Percentiles rank a stretch among this genome's conserved stretches.
Evolutionary conservation across 352 stramenopile genomes (phyloP).

Genomic region (Phytophthora idaei): DNA sequence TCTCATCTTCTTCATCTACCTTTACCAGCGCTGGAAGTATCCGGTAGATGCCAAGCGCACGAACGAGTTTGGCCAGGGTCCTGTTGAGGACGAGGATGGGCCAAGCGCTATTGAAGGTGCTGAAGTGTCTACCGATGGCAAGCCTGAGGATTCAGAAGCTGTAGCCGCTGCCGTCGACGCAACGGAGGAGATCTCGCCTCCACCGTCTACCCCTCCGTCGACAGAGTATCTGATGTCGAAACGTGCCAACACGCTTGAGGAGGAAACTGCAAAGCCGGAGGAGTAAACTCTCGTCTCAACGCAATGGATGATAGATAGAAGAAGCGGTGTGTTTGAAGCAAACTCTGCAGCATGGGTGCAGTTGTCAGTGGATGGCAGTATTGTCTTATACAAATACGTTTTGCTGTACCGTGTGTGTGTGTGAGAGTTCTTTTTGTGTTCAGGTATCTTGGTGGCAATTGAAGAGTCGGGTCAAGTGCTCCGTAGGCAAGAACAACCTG

Average conservation of each 20-base stretch:
- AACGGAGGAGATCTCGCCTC: slow-evolving; percentile 29
- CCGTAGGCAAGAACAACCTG: background rate
- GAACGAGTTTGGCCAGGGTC: slow-evolving; percentile 94
- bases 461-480: slow-evolving; percentile 20
- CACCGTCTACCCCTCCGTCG: slow-evolving; percentile 30
- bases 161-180: slow-evolving; percentile 28
- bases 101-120: slow-evolving; percentile 38
- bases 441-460: slow-evolving; percentile 5
- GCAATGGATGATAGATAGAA: slow-evolving; percentile 31
- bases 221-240: slow-evolving; percentile 69
- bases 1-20: slow-evolving; percentile 99
- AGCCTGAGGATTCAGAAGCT: slow-evolving; percentile 13
- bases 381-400: slow-evolving; percentile 12
- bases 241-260: slow-evolving; percentile 46
- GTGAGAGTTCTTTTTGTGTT: background rate
- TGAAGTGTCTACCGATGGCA: background rate
- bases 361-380: background rate
- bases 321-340: slow-evolving; percentile 2
- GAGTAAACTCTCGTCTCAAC: slow-evolving; percentile 5
- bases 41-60: slow-evolving; percentile 90
- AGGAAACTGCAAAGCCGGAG: slow-evolving; percentile 16
- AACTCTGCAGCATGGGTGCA: slow-evolving; percentile 3
- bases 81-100: slow-evolving; percentile 50
- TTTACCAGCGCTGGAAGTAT: slow-evolving; percentile 99
- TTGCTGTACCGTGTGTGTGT: slow-evolving; percentile 10